phyloP scores from a whole-genome alignment of 306 rosid genomes.

The Prunus armeniaca region DNA sequence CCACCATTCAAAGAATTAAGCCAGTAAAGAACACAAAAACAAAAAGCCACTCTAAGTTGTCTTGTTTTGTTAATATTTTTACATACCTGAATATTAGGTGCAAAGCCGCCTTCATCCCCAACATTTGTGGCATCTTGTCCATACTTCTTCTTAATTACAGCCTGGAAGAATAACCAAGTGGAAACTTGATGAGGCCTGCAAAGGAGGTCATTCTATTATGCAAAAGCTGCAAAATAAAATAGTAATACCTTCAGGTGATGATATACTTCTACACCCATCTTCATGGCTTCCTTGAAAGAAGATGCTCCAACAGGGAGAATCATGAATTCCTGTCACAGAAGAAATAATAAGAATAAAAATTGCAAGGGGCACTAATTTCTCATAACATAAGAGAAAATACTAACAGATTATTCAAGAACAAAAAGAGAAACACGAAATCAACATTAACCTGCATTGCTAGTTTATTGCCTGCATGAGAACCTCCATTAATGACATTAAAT shows the following conservation, averaged over 20 bases:
- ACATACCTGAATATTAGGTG: constrained; percentile 78
- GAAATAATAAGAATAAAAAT: not conserved
- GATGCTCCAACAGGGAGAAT: constrained; percentile 82
- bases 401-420: not conserved
- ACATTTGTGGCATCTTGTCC: constrained; percentile 89
- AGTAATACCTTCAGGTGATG: constrained; percentile 64
- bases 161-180: constrained; percentile 32
- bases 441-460: constrained; percentile 73
- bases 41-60: not conserved
- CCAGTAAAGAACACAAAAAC: not conserved
- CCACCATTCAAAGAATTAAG: no score
- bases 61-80: not conserved
- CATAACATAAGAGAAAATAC: not conserved
- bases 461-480: constrained; percentile 88
- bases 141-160: constrained; percentile 81
- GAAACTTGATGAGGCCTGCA: not conserved
- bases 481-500: constrained; percentile 84
- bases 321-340: constrained; percentile 64
- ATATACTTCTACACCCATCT: constrained; percentile 88
- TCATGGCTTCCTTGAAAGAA: constrained; percentile 83
- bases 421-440: not conserved
- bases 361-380: not conserved
- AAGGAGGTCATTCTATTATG: not conserved
- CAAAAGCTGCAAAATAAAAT: not conserved
- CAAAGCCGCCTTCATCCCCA: constrained; percentile 88